phyloP scores from a whole-genome alignment of 768 basidiomycete species.

The Daedaleopsis nitida region DNA sequence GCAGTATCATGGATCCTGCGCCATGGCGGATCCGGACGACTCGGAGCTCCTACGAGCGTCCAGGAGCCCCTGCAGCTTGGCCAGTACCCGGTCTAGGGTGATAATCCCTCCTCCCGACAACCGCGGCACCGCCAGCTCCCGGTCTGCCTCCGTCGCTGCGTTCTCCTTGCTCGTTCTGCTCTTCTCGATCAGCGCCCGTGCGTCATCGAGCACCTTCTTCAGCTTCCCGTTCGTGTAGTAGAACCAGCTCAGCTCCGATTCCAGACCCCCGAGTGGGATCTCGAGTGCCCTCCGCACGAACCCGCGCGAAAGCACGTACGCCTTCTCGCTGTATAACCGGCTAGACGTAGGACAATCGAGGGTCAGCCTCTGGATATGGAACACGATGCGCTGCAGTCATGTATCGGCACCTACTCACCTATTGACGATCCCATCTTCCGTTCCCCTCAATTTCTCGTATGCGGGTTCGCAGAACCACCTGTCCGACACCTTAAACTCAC shows the following conservation, averaged over 20 bases:
- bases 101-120: constrained; percentile 81
- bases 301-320: constrained; percentile 85
- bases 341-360: constrained; percentile 38
- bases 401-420: constrained; percentile 48
- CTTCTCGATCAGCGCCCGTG: constrained; percentile 65
- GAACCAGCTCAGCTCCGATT: constrained; percentile 70
- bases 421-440: constrained; percentile 86
- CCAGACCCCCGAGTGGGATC: constrained; percentile 70
- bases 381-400: neutral
- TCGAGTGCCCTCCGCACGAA: constrained; percentile 91
- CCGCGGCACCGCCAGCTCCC: constrained; percentile 66
- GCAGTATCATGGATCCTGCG: neutral
- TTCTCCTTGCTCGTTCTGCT: constrained; percentile 50
- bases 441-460: constrained; percentile 89
- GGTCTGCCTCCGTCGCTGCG: constrained; percentile 26
- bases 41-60: constrained; percentile 17
- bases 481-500: neutral
- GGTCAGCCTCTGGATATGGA: no score
- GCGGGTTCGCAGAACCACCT: constrained; percentile 94
- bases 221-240: constrained; percentile 69
- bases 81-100: constrained; percentile 72
- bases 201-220: constrained; percentile 66
- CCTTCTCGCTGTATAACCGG: constrained; percentile 91
- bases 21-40: neutral
- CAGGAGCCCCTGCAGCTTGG: constrained; percentile 56